A percentile compares a stretch with the other conserved stretches of the same genome.
These are phyloP conservation scores for Epicoccum sorghinum DNA, from an alignment of 2,329 filamentous ascomycete genomes.

Conservation along the genomic window DNA sequence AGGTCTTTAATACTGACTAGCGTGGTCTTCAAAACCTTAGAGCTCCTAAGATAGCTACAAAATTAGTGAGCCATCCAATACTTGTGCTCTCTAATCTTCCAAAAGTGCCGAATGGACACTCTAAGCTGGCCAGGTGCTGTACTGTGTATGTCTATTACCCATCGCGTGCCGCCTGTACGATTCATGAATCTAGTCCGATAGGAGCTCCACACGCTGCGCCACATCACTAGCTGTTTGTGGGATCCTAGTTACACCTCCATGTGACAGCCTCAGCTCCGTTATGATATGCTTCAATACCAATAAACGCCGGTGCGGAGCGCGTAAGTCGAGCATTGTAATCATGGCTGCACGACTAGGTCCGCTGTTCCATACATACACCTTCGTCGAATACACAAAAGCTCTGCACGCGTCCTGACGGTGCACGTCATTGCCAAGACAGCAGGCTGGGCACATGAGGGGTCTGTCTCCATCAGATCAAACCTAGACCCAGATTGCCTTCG, in stretches of 20 bases:
- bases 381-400: not conserved
- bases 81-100: too few species aligned
- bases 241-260: not conserved
- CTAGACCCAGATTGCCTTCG: constrained; percentile 25
- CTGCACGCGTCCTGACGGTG: not conserved
- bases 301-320: not conserved
- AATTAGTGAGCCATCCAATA: too few species aligned
- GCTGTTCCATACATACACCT: too few species aligned
- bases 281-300: not conserved
- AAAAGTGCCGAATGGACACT: too few species aligned
- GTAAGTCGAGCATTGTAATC: too few species aligned
- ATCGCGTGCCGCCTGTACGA: not conserved
- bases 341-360: not conserved
- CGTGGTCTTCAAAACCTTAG: too few species aligned
- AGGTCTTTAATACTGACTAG: too few species aligned
- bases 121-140: too few species aligned
- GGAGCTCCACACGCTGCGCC: constrained; percentile 29
- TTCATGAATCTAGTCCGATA: not conserved
- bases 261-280: constrained; percentile 3
- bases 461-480: constrained; percentile 20
- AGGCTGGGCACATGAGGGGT: constrained; percentile 20
- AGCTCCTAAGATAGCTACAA: too few species aligned
- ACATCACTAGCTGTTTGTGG: constrained; percentile 21
- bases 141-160: too few species aligned
- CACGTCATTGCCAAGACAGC: constrained; percentile 16